Evolutionary conservation across 495 filamentous ascomycete species (phyloP).

Genomic region (Xylaria curta): DNA sequence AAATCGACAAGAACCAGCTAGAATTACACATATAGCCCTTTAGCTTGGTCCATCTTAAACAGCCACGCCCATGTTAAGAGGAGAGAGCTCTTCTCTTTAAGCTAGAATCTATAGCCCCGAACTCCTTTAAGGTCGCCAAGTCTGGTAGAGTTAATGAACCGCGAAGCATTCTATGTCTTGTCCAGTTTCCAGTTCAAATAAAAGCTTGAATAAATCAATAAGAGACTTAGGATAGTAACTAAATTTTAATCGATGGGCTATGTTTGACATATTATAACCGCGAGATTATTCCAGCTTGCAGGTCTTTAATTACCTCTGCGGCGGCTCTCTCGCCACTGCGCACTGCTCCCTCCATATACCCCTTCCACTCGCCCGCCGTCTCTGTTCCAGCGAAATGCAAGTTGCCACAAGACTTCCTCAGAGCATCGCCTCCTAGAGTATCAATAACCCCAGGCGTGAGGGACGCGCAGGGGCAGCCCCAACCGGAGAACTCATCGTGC

Average conservation of each 20-base stretch:
- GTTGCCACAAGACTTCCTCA: constrained; percentile 39
- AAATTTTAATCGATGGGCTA: background rate
- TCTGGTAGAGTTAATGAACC: too few species aligned
- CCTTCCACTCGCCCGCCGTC: constrained; percentile 51
- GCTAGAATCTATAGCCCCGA: too few species aligned
- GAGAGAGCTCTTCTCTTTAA: too few species aligned
- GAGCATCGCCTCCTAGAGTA: constrained; percentile 31
- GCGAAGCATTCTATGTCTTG: too few species aligned
- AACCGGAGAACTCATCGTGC: background rate
- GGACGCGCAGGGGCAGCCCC: constrained; percentile 5
- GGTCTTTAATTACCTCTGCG: constrained; percentile 39
- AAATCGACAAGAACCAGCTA: too few species aligned
- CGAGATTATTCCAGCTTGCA: background rate
- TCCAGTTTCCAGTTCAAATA: too few species aligned
- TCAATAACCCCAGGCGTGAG: constrained; percentile 31
- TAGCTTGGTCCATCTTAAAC: too few species aligned
- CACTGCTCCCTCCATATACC: constrained; percentile 60
- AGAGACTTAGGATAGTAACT: too few species aligned
- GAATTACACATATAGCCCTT: too few species aligned
- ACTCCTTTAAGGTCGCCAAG: too few species aligned
- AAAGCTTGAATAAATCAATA: too few species aligned
- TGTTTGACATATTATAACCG: constrained; percentile 3
- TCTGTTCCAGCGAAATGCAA: constrained; percentile 60
- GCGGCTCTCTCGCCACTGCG: constrained; percentile 46
- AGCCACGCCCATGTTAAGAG: too few species aligned